These are phyloP conservation scores for Rhodotorula diobovata DNA, from an alignment of 768 basidiomycete genomes.

Conservation along the genomic window DNA sequence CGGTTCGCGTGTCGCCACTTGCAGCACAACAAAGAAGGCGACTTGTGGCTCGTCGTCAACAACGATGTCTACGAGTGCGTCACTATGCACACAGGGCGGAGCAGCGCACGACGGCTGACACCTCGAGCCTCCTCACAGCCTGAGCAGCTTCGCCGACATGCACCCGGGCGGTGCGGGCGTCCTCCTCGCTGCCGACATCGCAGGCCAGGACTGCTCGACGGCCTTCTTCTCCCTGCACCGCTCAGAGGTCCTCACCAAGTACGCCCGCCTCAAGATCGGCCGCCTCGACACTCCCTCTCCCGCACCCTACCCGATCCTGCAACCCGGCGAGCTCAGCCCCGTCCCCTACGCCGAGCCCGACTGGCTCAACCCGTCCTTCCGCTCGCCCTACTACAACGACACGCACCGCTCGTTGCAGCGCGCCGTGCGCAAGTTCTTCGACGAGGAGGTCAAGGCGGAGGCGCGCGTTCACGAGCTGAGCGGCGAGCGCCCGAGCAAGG, in stretches of 20 bases:
- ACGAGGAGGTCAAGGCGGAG: constrained; percentile 57
- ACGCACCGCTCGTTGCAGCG: constrained; percentile 63
- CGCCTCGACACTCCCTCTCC: background rate
- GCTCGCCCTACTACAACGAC: constrained; percentile 70
- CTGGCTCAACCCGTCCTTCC: constrained; percentile 67
- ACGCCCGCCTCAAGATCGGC: constrained; percentile 38
- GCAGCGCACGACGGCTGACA: background rate
- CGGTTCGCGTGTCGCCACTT: too few species aligned
- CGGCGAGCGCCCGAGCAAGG: constrained; percentile 30
- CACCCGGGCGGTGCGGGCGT: constrained; percentile 80
- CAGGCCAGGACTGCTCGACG: constrained; percentile 48
- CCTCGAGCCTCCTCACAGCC: constrained; percentile 54
- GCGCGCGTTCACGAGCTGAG: constrained; percentile 28
- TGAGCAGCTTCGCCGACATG: constrained; percentile 70
- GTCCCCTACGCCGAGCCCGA: constrained; percentile 85
- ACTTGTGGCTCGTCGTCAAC: constrained; percentile 82
- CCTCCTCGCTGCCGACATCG: constrained; percentile 67
- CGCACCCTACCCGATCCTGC: constrained; percentile 39
- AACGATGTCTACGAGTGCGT: constrained; percentile 65
- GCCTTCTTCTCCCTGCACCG: constrained; percentile 38
- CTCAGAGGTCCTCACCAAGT: constrained; percentile 45
- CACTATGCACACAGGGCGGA: background rate
- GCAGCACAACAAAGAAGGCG: constrained; percentile 70
- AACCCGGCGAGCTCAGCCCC: constrained; percentile 59
- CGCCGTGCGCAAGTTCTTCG: constrained; percentile 62